Evolutionary conservation across 2,329 filamentous ascomycete genomes (phyloP).

Genomic region (Nigrospora oryzae): DNA sequence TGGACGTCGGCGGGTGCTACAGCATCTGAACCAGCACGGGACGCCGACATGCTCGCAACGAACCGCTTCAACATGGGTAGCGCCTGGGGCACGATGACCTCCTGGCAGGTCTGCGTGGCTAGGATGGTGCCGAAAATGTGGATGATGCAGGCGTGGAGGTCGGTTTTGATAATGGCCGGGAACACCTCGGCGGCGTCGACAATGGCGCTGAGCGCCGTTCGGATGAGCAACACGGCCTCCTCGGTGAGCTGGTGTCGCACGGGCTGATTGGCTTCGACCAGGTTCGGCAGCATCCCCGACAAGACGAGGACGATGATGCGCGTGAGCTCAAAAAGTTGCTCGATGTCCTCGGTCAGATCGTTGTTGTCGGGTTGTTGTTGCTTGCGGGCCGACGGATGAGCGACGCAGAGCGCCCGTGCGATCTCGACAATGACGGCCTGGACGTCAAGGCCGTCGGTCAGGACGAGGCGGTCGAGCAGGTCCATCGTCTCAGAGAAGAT

Average conservation of each 20-base stretch:
- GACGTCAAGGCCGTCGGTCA: constrained; percentile 83
- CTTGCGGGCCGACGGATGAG: constrained; percentile 80
- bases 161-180: constrained; percentile 90
- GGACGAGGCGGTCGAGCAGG: constrained; percentile 79
- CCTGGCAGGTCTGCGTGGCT: constrained; percentile 78
- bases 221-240: constrained; percentile 74
- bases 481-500: constrained; percentile 98
- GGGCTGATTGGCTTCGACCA: constrained; percentile 57
- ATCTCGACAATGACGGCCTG: constrained; percentile 93
- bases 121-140: constrained; percentile 95
- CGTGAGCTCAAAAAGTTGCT: constrained; percentile 94
- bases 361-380: constrained; percentile 58
- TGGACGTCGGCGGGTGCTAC: constrained; percentile 53
- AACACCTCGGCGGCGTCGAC: constrained; percentile 95
- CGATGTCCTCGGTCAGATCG: constrained; percentile 90
- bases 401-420: constrained; percentile 78
- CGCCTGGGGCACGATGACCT: constrained; percentile 79
- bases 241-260: constrained; percentile 75
- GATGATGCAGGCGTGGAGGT: constrained; percentile 91
- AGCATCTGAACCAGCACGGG: constrained; percentile 23
- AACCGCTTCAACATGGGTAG: constrained; percentile 90
- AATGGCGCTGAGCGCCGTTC: constrained; percentile 73
- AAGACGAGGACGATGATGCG: constrained; percentile 92
- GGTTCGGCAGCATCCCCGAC: constrained; percentile 76
- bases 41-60: constrained; percentile 61